Evolutionary conservation across 2,329 filamentous ascomycete genomes (phyloP).

Genomic region (Paracorniculantispora psalliotae): DNA sequence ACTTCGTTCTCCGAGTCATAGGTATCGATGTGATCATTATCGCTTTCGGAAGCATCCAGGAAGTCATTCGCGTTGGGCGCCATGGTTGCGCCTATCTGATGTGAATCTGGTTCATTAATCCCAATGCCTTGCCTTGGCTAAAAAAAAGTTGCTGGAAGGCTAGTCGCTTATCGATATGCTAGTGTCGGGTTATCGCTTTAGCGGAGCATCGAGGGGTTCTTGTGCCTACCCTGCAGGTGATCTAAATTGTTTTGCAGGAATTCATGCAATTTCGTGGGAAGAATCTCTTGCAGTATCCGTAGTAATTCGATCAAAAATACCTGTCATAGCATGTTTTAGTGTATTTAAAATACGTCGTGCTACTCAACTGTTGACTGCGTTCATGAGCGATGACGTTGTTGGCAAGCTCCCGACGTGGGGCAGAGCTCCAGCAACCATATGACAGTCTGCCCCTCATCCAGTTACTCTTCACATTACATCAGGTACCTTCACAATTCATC

Average conservation of each 20-base stretch:
- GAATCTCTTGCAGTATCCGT: too few relatives aligned
- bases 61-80: constrained; percentile 67
- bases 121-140: neutral
- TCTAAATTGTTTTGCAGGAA: neutral
- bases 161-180: constrained; percentile 8
- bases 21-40: constrained; percentile 51
- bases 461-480: neutral
- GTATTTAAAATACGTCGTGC: too few relatives aligned
- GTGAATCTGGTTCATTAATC: neutral
- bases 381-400: neutral
- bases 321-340: too few relatives aligned
- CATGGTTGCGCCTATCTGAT: constrained; percentile 40
- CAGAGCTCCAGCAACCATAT: neutral
- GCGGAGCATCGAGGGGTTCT: neutral
- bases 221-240: neutral
- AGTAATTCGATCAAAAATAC: neutral
- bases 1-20: constrained; percentile 68
- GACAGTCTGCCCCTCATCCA: neutral
- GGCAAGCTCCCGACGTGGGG: neutral
- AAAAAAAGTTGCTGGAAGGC: constrained; percentile 8
- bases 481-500: neutral
- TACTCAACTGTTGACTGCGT: too few relatives aligned
- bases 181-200: constrained; percentile 3
- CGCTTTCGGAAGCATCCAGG: constrained; percentile 55
- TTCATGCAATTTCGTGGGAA: neutral